Conservation (phyloP, 257 asterid species). For the Solanum peruvianum region DNA sequence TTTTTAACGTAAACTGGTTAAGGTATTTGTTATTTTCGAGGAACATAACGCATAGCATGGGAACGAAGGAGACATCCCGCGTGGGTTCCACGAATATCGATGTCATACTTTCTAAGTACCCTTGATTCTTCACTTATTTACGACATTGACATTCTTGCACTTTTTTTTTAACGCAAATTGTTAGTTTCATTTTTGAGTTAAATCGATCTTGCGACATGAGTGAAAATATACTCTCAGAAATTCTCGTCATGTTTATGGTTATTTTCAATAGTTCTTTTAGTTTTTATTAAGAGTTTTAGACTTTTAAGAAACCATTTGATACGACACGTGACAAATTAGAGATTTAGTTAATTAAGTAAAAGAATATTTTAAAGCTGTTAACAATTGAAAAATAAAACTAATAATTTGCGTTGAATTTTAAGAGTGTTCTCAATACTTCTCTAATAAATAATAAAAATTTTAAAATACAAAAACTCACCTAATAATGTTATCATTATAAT, state of each 20-base stretch:
- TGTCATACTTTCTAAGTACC: neutral
- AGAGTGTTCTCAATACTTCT: too few relatives aligned
- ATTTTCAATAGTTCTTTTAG: too few relatives aligned
- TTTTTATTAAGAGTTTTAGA: neutral
- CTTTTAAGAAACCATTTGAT: neutral
- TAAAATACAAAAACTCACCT: neutral
- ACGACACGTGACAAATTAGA: neutral
- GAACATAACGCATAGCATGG: constrained; percentile 21
- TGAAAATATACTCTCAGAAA: too few relatives aligned
- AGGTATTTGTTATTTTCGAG: constrained; percentile 26
- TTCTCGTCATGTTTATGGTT: neutral
- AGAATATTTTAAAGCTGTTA: too few relatives aligned
- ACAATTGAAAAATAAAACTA: too few relatives aligned
- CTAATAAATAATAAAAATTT: too few relatives aligned
- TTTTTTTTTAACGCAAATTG: too few relatives aligned
- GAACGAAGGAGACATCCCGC: constrained; percentile 7
- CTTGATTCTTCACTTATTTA: neutral
- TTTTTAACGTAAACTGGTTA: constrained; percentile 5
- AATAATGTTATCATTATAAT: neutral
- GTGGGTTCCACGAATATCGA: constrained; percentile 36
- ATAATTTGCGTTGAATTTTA: too few relatives aligned
- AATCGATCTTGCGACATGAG: accelerated
- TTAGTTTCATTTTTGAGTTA: too few relatives aligned
- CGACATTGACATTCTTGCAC: neutral
- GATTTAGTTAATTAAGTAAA: too few relatives aligned